phyloP scores from a whole-genome alignment of 2,329 filamentous ascomycete genomes.

The Aspergillus transmontanensis region DNA sequence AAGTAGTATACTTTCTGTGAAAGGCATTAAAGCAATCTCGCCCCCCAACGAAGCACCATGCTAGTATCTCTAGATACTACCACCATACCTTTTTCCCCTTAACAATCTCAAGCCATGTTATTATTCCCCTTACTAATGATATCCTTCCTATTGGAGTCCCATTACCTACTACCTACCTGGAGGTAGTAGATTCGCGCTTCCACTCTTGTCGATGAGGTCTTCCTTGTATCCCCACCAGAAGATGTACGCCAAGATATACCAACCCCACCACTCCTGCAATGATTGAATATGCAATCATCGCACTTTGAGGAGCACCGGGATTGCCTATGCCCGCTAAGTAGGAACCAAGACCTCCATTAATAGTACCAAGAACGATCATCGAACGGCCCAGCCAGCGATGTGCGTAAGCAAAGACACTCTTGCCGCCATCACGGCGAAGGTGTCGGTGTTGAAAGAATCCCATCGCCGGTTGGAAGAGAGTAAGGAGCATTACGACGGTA shows the following conservation, averaged over 20 bases:
- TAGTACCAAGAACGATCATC: conserved; percentile 51
- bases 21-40: no score
- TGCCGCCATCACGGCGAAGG: conserved; percentile 36
- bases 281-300: conserved; percentile 53
- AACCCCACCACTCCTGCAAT: conserved; percentile 53
- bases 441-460: no score
- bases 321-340: conserved; percentile 39
- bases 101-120: no score
- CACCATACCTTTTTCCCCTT: no score
- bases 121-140: not conserved
- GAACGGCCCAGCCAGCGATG: no score
- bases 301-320: conserved; percentile 32
- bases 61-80: no score
- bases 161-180: no score
- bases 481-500: conserved; percentile 50
- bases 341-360: conserved; percentile 44
- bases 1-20: no score
- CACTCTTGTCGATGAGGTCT: not conserved
- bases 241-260: conserved; percentile 38
- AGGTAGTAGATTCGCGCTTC: not conserved
- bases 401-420: no score
- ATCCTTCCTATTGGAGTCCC: no score
- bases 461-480: conserved; percentile 56
- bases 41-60: no score
- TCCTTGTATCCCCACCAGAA: conserved; percentile 2